Evolutionary conservation across 2,329 filamentous ascomycete genomes (phyloP), one percentile per base, ranked within the genome.

Genomic region (Parastagonospora avenae): DNA sequence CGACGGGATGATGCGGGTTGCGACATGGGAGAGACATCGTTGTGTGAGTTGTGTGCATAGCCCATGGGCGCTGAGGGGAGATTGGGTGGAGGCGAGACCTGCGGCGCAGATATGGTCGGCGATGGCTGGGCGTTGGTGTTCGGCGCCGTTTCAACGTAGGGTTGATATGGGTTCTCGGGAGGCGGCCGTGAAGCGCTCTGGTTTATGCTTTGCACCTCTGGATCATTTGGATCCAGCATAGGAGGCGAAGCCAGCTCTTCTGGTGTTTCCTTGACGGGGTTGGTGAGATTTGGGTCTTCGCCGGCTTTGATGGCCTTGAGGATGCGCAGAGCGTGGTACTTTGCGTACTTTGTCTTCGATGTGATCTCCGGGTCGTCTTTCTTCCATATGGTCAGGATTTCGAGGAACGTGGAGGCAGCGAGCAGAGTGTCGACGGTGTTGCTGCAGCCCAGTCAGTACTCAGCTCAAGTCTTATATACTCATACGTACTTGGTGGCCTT

Each of bases 381-480:
- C 54, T 69, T 71, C 92, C 93, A 99, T 65, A 96, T 89, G 57
- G 87, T 87, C 48, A 91, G 83, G 4, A 97, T 80, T 61, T 97
- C 91, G 66, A 97, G 86, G 73, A 99, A 97, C 0, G 92, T 96
- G 0, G 91, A 88, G 0, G 94, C 91, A 1, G 95, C 94, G 68
- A 92, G 89, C 62, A 97, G 96, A 0, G 92, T 97, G 69, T 95
- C 91, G 52, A 91, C 92, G 0, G 94, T 99, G 82, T 95, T 90
- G 64, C 90, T 92, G 42, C 43, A 16, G 11, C 28, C 4, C 11
- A 14, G 31, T 59, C 48, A 60, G 59, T 39, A 27, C 5, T 28
- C 41, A 29, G 10, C 7, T 12, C 14, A 30, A 24, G 52, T 19
- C 2, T 4, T 12, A 8, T 19, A 37, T 8, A 56, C 74, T 6